Percentiles rank a stretch among this genome's conserved stretches.
phyloP scores from a whole-genome alignment of 2,329 filamentous ascomycete genomes.

The Drechslerella dactyloides region DNA sequence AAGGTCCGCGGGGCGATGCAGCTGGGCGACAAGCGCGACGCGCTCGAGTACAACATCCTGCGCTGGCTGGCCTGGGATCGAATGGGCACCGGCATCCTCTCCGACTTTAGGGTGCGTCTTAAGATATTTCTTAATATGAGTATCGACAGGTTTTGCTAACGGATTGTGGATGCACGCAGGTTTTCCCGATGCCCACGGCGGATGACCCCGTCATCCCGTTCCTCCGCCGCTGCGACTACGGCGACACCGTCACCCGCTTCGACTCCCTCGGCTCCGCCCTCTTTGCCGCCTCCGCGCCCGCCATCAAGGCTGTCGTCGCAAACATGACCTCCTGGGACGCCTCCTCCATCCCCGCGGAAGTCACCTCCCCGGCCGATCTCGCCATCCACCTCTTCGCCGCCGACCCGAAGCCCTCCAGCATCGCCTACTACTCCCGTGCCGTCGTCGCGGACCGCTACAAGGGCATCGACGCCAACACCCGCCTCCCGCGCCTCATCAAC shows the following conservation, averaged over 20 bases:
- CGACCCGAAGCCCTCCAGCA: conserved; percentile 69
- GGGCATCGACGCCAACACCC: conserved; percentile 61
- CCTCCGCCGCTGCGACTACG: conserved; percentile 77
- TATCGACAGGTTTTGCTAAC: not conserved
- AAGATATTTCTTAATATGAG: not conserved
- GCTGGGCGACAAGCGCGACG: conserved; percentile 58
- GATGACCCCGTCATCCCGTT: conserved; percentile 75
- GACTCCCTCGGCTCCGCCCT: conserved; percentile 73
- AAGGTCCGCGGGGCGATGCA: conserved; percentile 65
- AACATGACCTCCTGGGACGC: conserved; percentile 59
- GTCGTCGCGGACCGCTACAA: conserved; percentile 71
- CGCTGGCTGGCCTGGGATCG: conserved; percentile 92
- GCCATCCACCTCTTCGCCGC: conserved; percentile 57
- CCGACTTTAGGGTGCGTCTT: conserved; percentile 65
- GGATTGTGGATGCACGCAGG: conserved; percentile 59
- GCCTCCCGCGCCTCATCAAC: conserved; percentile 77
- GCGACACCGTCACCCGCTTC: conserved; percentile 72
- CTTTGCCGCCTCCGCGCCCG: conserved; percentile 62
- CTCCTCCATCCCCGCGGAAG: conserved; percentile 60
- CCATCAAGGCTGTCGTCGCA: conserved; percentile 61
- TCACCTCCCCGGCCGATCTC: conserved; percentile 55
- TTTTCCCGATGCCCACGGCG: conserved; percentile 80
- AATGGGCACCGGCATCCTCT: conserved; percentile 82
- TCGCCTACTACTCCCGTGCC: conserved; percentile 77
- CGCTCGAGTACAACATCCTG: conserved; percentile 73